Evolutionary conservation across 257 asterid genomes (phyloP).

Genomic region (Buddleja alternifolia): DNA sequence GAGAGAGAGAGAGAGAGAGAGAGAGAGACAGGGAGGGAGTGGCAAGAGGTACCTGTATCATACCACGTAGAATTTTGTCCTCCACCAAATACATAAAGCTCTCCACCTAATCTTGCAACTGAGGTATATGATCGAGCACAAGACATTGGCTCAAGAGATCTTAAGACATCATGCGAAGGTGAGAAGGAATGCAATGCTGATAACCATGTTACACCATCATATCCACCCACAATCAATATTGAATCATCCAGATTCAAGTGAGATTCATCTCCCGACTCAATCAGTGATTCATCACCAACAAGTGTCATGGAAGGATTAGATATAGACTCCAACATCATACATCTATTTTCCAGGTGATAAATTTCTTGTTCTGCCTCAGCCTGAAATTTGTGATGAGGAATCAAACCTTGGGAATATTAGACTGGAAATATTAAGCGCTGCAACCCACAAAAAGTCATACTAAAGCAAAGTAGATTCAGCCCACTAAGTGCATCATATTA

Average conservation of each 20-base stretch:
- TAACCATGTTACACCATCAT: constrained; percentile 75
- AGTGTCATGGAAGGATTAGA: constrained; percentile 35
- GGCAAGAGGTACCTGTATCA: constrained; percentile 61
- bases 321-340: constrained; percentile 51
- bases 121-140: constrained; percentile 65
- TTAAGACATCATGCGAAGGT: constrained; percentile 63
- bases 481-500: too few relatives aligned
- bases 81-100: constrained; percentile 83
- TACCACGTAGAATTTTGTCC: constrained; percentile 61
- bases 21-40: constrained; percentile 12
- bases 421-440: not conserved
- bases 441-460: not conserved
- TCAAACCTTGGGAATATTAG: not conserved
- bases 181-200: constrained; percentile 64
- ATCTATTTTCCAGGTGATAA: constrained; percentile 44
- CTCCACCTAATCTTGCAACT: constrained; percentile 55
- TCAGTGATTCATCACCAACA: constrained; percentile 28
- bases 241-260: constrained; percentile 46
- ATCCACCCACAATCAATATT: constrained; percentile 74
- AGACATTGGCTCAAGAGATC: constrained; percentile 70
- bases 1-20: too few relatives aligned
- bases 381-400: constrained; percentile 48
- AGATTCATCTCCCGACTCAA: constrained; percentile 42
- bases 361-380: constrained; percentile 65
- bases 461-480: too few relatives aligned